A percentile compares a stretch with the other conserved stretches of the same genome.
Conservation (phyloP, 1,139 yeast species). For the Sugiyamaella paludigena region DNA sequence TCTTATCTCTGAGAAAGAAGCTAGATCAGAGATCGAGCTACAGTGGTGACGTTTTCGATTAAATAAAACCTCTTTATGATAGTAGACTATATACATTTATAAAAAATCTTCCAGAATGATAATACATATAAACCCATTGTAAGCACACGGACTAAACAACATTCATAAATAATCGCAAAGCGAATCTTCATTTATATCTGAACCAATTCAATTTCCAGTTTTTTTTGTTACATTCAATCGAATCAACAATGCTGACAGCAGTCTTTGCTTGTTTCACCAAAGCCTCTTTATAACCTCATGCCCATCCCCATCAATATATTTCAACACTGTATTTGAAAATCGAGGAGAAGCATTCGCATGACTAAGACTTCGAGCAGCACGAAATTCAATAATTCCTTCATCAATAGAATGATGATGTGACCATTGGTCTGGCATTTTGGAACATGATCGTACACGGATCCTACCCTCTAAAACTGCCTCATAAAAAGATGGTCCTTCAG, state of each 20-base stretch:
- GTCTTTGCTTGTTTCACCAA: constrained; percentile 10
- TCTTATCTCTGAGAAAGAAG: too few species aligned
- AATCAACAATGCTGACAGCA: too few species aligned
- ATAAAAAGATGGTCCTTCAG: constrained; percentile 13
- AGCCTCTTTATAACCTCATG: constrained; percentile 14
- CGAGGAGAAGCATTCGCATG: constrained; percentile 24
- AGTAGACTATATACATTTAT: not conserved
- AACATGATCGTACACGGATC: constrained; percentile 14
- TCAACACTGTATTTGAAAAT: constrained; percentile 17
- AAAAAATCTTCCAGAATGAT: too few species aligned
- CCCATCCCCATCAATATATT: constrained; percentile 15
- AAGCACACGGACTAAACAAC: not conserved
- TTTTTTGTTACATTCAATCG: not conserved
- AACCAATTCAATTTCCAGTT: not conserved
- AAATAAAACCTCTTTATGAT: not conserved
- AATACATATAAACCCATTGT: not conserved
- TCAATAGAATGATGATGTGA: constrained; percentile 9
- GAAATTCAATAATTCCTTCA: constrained; percentile 21
- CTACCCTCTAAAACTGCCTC: constrained; percentile 27
- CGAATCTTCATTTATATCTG: not conserved
- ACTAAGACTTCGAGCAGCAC: constrained; percentile 23
- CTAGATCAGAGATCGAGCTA: too few species aligned
- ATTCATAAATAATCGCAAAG: not conserved
- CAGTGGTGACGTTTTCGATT: too few species aligned
- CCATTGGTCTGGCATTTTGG: not conserved